Evolutionary conservation across 164 flowering plant species (phyloP).

Genomic region (Brasenia schreberi): DNA sequence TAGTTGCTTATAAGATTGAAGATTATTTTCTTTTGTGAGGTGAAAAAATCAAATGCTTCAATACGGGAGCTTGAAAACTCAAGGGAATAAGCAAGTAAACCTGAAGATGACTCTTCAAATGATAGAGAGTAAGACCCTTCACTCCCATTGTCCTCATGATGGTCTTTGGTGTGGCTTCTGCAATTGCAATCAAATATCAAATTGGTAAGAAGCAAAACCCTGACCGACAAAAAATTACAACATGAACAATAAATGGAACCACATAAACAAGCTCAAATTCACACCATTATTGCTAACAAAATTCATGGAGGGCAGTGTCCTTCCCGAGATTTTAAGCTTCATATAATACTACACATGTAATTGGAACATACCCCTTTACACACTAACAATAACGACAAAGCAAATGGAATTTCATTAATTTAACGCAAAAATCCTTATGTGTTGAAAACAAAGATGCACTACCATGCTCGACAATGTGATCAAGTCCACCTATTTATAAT

Average conservation of each 20-base stretch:
- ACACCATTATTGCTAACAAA: too few species aligned
- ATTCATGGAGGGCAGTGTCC: too few species aligned
- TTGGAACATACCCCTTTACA: too few species aligned
- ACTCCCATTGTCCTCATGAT: constrained; percentile 91
- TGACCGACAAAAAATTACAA: neutral
- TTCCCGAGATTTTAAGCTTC: too few species aligned
- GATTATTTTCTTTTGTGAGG: neutral
- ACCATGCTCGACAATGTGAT: too few species aligned
- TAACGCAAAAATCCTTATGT: too few species aligned
- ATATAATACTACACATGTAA: too few species aligned
- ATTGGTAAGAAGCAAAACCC: neutral
- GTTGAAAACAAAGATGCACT: too few species aligned
- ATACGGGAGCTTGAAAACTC: neutral
- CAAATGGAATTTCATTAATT: too few species aligned
- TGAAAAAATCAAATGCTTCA: neutral
- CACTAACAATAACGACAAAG: too few species aligned
- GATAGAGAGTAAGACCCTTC: constrained; percentile 84
- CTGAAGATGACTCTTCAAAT: constrained; percentile 87
- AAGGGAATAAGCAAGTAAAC: constrained; percentile 13
- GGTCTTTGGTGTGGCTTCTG: constrained; percentile 92
- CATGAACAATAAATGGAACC: neutral
- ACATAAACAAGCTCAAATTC: neutral
- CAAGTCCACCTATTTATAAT: too few species aligned
- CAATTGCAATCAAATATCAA: constrained; percentile 8
- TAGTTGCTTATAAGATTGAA: too few species aligned